Conservation (phyloP, 1,284 basidiomycete genomes). For the Apiotrichum akiyoshidainum region DNA sequence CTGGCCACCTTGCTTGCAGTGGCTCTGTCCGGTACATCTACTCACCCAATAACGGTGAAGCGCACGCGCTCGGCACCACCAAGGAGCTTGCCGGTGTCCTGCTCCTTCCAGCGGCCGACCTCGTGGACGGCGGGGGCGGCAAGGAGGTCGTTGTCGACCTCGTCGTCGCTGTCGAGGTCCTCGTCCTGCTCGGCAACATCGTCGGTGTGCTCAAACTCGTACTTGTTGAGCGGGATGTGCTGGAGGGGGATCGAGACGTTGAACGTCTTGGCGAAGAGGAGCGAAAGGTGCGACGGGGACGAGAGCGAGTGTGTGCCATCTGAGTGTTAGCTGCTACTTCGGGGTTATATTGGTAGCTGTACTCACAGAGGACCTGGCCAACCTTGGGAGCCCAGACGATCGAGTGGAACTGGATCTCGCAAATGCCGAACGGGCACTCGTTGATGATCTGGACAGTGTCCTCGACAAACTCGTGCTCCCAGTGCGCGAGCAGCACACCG, state of each 20-base stretch:
- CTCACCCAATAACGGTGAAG: conserved; percentile 89
- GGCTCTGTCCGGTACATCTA: conserved; percentile 4
- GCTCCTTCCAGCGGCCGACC: conserved; percentile 76
- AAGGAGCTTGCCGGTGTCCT: conserved; percentile 64
- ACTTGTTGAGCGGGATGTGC: conserved; percentile 78
- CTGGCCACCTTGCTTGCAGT: too few relatives aligned
- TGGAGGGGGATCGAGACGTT: conserved; percentile 93
- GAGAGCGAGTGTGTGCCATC: conserved; percentile 83
- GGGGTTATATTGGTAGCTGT: neutral
- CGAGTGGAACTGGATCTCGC: conserved; percentile 72
- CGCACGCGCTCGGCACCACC: conserved; percentile 71
- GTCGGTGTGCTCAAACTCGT: conserved; percentile 75
- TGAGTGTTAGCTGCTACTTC: conserved; percentile 40
- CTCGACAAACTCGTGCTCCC: conserved; percentile 67
- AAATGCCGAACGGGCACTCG: conserved; percentile 83
- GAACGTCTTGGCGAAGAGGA: conserved; percentile 91
- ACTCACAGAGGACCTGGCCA: conserved; percentile 76
- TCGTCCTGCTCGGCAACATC: conserved; percentile 26
- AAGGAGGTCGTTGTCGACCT: conserved; percentile 34
- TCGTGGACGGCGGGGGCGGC: conserved; percentile 33
- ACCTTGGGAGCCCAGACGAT: conserved; percentile 85
- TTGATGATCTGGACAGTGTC: conserved; percentile 68
- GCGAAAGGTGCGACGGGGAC: conserved; percentile 89
- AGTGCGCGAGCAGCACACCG: conserved; percentile 85
- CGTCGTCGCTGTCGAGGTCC: conserved; percentile 31